Evolutionary conservation across 2,329 filamentous ascomycete species (phyloP).

Genomic region (Trichoderma oligosporum): DNA sequence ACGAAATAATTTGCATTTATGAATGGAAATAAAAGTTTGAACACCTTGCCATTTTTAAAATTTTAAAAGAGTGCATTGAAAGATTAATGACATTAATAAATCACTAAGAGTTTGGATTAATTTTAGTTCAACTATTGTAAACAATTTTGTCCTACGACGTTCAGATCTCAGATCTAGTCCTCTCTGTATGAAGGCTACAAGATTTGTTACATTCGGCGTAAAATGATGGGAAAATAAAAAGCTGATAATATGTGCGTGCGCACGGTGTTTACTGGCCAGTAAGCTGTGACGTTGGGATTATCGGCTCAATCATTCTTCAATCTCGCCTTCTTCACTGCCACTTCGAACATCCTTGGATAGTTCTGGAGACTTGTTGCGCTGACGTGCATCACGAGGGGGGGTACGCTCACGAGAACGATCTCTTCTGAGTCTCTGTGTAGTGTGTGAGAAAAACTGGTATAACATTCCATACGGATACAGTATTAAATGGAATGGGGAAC

Average conservation of each 20-base stretch:
- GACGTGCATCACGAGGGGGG: constrained; percentile 53
- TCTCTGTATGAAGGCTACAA: constrained; percentile 11
- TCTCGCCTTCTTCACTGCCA: constrained; percentile 96
- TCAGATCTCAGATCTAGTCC: background rate
- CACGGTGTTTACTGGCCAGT: constrained; percentile 3
- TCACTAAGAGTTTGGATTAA: background rate
- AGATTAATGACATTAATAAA: background rate
- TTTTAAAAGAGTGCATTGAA: background rate
- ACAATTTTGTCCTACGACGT: constrained; percentile 6
- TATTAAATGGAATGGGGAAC: too few relatives aligned
- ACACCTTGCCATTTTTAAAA: background rate
- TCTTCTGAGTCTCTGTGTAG: constrained; percentile 52
- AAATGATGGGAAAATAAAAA: background rate
- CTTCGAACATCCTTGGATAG: constrained; percentile 42
- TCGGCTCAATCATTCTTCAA: constrained; percentile 59
- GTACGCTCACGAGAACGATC: constrained; percentile 59
- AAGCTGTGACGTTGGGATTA: background rate
- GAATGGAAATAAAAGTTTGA: background rate
- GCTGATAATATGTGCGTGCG: background rate
- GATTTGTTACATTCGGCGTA: background rate
- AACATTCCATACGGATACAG: background rate
- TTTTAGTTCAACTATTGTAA: background rate
- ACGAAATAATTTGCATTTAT: background rate
- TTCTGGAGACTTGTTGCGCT: constrained; percentile 51
- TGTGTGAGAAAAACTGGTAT: constrained; percentile 27